These are phyloP conservation scores for Myxozyma neotropica DNA, from an alignment of 805 yeast genomes.

Conservation along the genomic window DNA sequence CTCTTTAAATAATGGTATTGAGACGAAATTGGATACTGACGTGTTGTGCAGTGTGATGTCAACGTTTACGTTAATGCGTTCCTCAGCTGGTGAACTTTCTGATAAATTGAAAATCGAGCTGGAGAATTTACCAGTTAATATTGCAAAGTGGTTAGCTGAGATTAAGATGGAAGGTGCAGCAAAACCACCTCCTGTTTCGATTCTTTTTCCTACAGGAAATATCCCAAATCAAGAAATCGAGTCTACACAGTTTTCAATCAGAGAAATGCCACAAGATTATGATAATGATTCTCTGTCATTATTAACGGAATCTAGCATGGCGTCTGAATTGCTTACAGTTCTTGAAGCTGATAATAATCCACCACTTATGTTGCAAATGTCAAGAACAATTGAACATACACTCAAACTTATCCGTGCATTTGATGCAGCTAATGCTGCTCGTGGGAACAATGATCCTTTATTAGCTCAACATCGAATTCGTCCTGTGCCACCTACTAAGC, in stretches of 20 bases:
- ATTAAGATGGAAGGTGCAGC: background rate
- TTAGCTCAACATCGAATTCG: background rate
- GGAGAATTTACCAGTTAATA: conserved; percentile 11
- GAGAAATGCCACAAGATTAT: conserved; percentile 9
- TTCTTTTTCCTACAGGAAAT: conserved; percentile 5
- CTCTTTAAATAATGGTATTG: conserved; percentile 12
- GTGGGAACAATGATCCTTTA: background rate
- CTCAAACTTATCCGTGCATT: conserved; percentile 14
- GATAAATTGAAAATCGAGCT: conserved; percentile 48
- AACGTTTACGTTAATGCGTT: conserved; percentile 79
- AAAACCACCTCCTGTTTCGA: conserved; percentile 20
- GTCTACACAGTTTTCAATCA: conserved; percentile 12
- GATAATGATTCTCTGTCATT: conserved; percentile 7
- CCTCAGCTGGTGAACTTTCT: conserved; percentile 78
- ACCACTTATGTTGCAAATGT: conserved; percentile 11
- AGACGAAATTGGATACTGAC: conserved; percentile 41
- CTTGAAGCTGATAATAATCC: conserved; percentile 22
- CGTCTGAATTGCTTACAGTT: conserved; percentile 19
- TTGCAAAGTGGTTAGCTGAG: conserved; percentile 22
- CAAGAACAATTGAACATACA: conserved; percentile 6
- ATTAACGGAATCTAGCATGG: conserved; percentile 10
- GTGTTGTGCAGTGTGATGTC: conserved; percentile 72
- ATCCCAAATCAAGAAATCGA: background rate
- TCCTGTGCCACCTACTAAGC: background rate
- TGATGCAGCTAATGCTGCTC: conserved; percentile 11